Evolutionary conservation across 352 stramenopile genomes (phyloP).

Genomic region (Phytophthora sansomeana): DNA sequence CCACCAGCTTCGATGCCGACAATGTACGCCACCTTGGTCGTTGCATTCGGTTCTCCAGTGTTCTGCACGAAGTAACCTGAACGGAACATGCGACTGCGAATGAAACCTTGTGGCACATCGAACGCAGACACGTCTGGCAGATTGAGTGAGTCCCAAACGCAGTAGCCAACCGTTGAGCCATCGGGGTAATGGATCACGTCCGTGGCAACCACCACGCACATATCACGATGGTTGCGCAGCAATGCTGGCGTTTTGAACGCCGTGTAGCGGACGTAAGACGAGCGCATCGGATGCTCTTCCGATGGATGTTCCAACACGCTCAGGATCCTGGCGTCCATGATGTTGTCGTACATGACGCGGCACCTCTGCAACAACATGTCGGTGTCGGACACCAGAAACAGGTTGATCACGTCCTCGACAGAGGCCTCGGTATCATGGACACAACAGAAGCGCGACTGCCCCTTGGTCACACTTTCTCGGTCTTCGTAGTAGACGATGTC

Average conservation of each 20-base stretch:
- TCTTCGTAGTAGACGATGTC: constrained; percentile 52
- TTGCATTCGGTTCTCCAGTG: constrained; percentile 29
- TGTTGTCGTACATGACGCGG: constrained; percentile 52
- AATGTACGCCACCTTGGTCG: constrained; percentile 44
- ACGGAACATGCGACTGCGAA: constrained; percentile 47
- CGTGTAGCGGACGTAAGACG: constrained; percentile 51
- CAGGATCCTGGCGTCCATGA: constrained; percentile 47
- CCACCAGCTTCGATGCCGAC: constrained; percentile 47
- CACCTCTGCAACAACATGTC: constrained; percentile 44
- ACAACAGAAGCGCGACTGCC: constrained; percentile 52
- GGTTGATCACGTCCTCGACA: constrained; percentile 48
- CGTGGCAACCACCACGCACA: constrained; percentile 51
- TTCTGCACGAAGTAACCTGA: constrained; percentile 54
- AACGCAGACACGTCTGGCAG: constrained; percentile 42
- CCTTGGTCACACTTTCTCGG: constrained; percentile 33
- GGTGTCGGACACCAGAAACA: constrained; percentile 45
- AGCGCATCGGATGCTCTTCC: constrained; percentile 39
- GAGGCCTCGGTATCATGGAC: constrained; percentile 35
- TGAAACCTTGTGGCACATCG: constrained; percentile 47
- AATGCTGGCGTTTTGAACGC: constrained; percentile 45
- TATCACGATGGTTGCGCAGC: constrained; percentile 46
- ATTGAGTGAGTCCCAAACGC: constrained; percentile 55
- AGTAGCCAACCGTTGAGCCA: constrained; percentile 51
- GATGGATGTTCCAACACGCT: constrained; percentile 45
- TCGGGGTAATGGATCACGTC: constrained; percentile 45